These are phyloP conservation scores for Saccharomycopsis amapae DNA, from an alignment of 805 yeast genomes.

Conservation along the genomic window DNA sequence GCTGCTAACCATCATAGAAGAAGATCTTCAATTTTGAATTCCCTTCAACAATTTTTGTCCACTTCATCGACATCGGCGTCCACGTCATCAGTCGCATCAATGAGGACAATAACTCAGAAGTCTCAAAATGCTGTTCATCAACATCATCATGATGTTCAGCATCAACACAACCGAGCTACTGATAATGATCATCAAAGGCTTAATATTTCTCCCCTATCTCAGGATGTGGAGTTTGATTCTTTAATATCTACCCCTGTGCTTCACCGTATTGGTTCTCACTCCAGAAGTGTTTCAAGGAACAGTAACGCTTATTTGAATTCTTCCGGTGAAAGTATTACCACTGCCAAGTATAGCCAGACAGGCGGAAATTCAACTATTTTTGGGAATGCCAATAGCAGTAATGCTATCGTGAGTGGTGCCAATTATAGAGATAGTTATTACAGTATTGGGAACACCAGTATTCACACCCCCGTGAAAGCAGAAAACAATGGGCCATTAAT, in stretches of 20 bases:
- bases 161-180: no score
- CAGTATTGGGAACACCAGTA: not conserved
- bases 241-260: constrained; percentile 9
- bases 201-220: no score
- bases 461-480: no score
- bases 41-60: constrained; percentile 5
- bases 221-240: constrained; percentile 10
- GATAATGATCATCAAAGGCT: no score
- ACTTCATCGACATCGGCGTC: not conserved
- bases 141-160: no score
- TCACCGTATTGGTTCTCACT: constrained; percentile 3
- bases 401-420: not conserved
- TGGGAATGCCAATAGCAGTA: not conserved
- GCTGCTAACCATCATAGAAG: constrained; percentile 1
- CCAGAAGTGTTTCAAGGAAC: constrained; percentile 6
- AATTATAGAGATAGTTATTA: no score
- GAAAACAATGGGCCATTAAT: not conserved
- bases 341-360: not conserved
- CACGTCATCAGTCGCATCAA: not conserved
- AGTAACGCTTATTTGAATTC: not conserved
- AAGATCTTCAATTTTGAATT: constrained; percentile 11
- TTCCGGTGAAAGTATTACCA: constrained; percentile 7
- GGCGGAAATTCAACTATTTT: no score
- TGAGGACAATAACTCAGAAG: not conserved
- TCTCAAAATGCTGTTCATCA: not conserved